A percentile compares a stretch with the other conserved stretches of the same genome.
Conservation (phyloP, 768 basidiomycete species). For the Imleria badia region DNA sequence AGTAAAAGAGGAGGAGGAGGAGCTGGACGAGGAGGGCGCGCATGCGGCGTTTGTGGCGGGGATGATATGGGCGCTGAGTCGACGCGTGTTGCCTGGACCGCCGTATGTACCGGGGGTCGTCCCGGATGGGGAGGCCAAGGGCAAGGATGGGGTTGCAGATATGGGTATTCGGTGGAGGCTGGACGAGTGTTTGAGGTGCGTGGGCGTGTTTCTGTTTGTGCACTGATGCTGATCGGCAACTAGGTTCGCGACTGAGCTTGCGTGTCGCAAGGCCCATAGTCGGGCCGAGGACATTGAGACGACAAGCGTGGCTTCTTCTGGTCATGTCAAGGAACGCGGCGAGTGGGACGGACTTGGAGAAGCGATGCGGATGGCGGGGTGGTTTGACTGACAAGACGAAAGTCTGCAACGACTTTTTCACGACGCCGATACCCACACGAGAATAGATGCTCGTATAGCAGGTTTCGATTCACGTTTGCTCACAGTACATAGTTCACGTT, state of each 20-base stretch:
- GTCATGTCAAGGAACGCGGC: constrained; percentile 36
- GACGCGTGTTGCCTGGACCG: constrained; percentile 67
- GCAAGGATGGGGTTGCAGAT: constrained; percentile 38
- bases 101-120: constrained; percentile 61
- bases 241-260: constrained; percentile 83
- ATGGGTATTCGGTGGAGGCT: constrained; percentile 63
- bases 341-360: constrained; percentile 69
- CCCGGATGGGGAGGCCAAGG: constrained; percentile 16
- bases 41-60: constrained; percentile 85
- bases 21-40: constrained; percentile 71
- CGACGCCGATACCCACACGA: constrained; percentile 6
- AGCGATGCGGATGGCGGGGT: constrained; percentile 73
- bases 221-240: neutral
- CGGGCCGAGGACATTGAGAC: neutral
- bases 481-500: too few species aligned
- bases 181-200: constrained; percentile 77
- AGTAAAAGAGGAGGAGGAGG: constrained; percentile 26
- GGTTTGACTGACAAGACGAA: constrained; percentile 53
- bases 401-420: neutral
- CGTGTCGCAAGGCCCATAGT: constrained; percentile 62
- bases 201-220: constrained; percentile 4
- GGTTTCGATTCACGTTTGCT: too few species aligned
- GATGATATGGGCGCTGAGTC: constrained; percentile 80
- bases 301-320: constrained; percentile 12
- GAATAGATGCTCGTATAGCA: neutral